Evolutionary conservation across 1,284 basidiomycete species (phyloP).

Genomic region (Wolfiporia cocos): DNA sequence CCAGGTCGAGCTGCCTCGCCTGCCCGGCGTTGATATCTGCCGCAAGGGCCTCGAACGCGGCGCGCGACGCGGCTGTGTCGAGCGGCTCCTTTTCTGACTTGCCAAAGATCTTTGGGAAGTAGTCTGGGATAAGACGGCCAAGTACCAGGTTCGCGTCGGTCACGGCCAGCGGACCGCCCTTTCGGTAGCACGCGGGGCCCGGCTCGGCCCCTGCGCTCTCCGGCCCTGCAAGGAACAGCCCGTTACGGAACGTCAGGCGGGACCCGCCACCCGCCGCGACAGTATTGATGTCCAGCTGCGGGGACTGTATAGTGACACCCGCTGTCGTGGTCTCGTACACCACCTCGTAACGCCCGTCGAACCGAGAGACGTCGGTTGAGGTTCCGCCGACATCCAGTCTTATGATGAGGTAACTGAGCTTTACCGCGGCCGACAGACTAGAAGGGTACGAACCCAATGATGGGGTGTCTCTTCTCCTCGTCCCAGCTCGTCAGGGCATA

Average conservation of each 20-base stretch:
- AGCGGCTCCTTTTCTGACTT: conserved; percentile 79
- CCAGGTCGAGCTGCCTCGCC: conserved; percentile 57
- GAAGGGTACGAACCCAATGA: conserved; percentile 57
- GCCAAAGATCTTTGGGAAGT: conserved; percentile 88
- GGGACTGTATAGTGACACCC: conserved; percentile 83
- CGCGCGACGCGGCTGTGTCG: conserved; percentile 61
- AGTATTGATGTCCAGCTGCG: conserved; percentile 86
- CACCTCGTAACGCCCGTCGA: conserved; percentile 79
- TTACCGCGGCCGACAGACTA: conserved; percentile 1
- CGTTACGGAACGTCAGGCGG: conserved; percentile 75
- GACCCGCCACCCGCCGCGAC: conserved; percentile 87
- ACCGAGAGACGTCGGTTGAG: conserved; percentile 87
- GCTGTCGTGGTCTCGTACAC: conserved; percentile 92
- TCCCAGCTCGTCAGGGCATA: conserved; percentile 86
- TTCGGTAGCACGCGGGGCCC: conserved; percentile 81
- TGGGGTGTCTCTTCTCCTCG: conserved; percentile 51
- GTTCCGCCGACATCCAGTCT: conserved; percentile 84
- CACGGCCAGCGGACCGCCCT: conserved; percentile 80
- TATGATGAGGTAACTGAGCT: background rate
- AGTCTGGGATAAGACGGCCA: conserved; percentile 77
- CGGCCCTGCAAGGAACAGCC: conserved; percentile 79
- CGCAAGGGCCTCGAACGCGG: conserved; percentile 61
- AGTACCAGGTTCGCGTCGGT: conserved; percentile 86
- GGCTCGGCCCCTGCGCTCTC: conserved; percentile 84
- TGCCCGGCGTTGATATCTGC: conserved; percentile 61